A percentile compares a stretch with the other conserved stretches of the same genome.
These are phyloP conservation scores for Sugiyamaella xylanicola DNA, from an alignment of 1,139 yeast genomes.

Conservation along the genomic window DNA sequence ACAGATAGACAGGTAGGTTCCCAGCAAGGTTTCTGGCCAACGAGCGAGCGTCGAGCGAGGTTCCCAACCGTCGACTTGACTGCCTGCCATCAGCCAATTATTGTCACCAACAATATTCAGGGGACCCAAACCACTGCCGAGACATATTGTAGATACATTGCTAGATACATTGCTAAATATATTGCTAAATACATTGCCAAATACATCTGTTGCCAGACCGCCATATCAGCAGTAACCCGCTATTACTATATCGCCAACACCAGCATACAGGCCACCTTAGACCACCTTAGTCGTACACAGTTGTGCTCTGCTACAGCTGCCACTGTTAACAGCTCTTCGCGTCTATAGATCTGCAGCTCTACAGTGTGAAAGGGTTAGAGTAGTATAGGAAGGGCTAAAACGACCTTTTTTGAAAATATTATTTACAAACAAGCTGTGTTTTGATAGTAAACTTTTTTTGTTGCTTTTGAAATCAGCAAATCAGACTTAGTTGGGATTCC, in stretches of 20 bases:
- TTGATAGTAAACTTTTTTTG: constrained; percentile 3
- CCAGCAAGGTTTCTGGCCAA: too few relatives aligned
- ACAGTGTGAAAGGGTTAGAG: constrained; percentile 4
- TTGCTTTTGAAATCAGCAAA: not conserved
- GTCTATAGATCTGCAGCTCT: not conserved
- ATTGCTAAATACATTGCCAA: too few relatives aligned
- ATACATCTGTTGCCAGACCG: too few relatives aligned
- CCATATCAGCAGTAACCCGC: too few relatives aligned
- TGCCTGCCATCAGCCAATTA: too few relatives aligned
- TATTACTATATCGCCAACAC: not conserved
- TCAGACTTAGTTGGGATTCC: not conserved
- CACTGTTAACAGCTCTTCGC: not conserved
- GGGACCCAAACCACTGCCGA: too few relatives aligned
- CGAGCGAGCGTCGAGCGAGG: too few relatives aligned
- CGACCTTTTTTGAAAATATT: constrained; percentile 8
- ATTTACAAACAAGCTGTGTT: constrained; percentile 5
- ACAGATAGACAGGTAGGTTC: too few relatives aligned
- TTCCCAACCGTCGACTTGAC: too few relatives aligned
- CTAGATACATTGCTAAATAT: too few relatives aligned
- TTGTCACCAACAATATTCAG: too few relatives aligned
- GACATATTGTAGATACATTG: too few relatives aligned
- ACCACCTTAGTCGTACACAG: not conserved
- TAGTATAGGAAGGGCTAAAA: constrained; percentile 12
- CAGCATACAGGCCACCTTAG: not conserved
- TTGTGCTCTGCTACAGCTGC: not conserved